Base-by-base conservation (phyloP, 2,329 filamentous ascomycete genomes). In the Huntiella moniliformis region DNA sequence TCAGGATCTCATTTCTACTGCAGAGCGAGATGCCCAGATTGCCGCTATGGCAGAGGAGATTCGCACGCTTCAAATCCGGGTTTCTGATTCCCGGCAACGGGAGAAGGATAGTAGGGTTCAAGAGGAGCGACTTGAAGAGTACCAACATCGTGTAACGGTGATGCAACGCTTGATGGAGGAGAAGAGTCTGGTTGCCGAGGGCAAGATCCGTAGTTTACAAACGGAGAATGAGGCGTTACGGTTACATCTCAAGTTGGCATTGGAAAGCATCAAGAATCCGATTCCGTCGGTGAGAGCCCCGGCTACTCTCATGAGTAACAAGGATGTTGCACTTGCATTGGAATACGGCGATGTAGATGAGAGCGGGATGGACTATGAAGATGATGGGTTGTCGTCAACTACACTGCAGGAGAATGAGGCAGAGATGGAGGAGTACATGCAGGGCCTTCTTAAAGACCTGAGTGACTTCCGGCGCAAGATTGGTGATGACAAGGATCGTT, bases 151-250 rank as follows among this genome's bases (percentile, higher is more conserved):
- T 56, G 91, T 98, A 13, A 71, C 76, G 41, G 75, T 80, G 47
- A 86, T 98, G 81, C 86, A 96, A 61, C 78, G 87, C 50, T 74
- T 93, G 61, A 95, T 95, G 87, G 87, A 96, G 60, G 91, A 98
- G 64, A 81, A 79, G 52, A 77, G 81, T 50, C 80, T 92, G 60
- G 82, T 96, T 11, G 79, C 82, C 28, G 88, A 96, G 58, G 85
- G 82, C 65, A 95, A 94, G 70, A 94, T 98, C 58, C 79, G 85
- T 53, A 84, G 81, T 52, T 65, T 98, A 45, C 81, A 82, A 60
- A 87, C 82, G 1, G 77, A 98, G 65, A 95, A 94, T 52, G 88
- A 95, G 57, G 82, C 87, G 0, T 63, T 96, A 55, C 73, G 86
- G 51, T 69, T 91, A 50, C 91, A 98, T 61, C 67, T 98, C 43